These are phyloP conservation scores for Emydomyces testavorans DNA, from an alignment of 2,329 filamentous ascomycete genomes.

Conservation along the genomic window DNA sequence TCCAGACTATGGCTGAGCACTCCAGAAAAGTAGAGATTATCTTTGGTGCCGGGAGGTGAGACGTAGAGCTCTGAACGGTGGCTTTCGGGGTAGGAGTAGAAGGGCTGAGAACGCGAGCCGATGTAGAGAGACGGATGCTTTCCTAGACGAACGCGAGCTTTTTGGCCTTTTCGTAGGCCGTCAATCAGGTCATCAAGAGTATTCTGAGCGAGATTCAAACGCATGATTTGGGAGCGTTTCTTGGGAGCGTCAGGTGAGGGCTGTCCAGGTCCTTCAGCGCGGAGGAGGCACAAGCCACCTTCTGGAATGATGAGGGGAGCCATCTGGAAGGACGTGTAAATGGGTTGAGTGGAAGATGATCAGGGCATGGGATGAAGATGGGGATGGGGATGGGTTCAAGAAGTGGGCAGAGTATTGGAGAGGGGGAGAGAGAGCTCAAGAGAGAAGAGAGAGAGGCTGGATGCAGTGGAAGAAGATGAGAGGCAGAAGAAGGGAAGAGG, in stretches of 20 bases:
- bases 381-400: constrained; percentile 9
- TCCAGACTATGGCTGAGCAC: constrained; percentile 47
- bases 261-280: constrained; percentile 23
- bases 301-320: constrained; percentile 29
- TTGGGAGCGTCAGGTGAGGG: constrained; percentile 20
- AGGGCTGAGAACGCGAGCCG: constrained; percentile 45
- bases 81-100: constrained; percentile 43
- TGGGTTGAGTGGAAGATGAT: constrained; percentile 2
- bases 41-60: constrained; percentile 29
- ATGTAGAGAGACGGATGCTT: constrained; percentile 46
- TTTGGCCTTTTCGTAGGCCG: constrained; percentile 32
- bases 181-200: constrained; percentile 38
- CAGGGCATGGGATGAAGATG: background rate
- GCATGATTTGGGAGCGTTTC: constrained; percentile 37
- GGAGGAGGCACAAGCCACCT: constrained; percentile 32
- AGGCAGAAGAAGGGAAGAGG: background rate
- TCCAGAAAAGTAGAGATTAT: constrained; percentile 45
- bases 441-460: constrained; percentile 2
- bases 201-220: constrained; percentile 35
- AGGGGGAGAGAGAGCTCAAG: constrained; percentile 7
- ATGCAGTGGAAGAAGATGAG: constrained; percentile 2
- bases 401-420: constrained; percentile 9
- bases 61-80: constrained; percentile 49
- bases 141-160: constrained; percentile 37
- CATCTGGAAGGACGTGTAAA: constrained; percentile 21